phyloP scores from a whole-genome alignment of 1,284 basidiomycete genomes.

The Kwoniella shivajii region DNA sequence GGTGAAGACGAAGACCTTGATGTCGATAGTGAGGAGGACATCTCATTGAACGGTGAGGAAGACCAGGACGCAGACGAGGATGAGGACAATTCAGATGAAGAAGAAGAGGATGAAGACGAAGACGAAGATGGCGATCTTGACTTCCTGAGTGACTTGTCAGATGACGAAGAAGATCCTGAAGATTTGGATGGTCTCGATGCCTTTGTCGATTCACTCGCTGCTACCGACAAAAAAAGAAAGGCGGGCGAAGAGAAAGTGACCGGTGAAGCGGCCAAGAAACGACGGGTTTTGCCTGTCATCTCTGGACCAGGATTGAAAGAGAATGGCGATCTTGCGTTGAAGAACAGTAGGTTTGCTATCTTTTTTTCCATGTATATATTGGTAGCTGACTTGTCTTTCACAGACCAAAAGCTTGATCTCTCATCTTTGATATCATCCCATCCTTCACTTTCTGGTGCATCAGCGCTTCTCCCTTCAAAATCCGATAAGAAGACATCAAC shows the following conservation, averaged over 20 bases:
- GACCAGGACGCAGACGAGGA: slow-evolving; percentile 46
- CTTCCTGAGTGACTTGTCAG: slow-evolving; percentile 60
- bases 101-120: slow-evolving; percentile 56
- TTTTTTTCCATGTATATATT: neutral
- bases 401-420: slow-evolving; percentile 52
- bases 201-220: slow-evolving; percentile 71
- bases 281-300: slow-evolving; percentile 52
- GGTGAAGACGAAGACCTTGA: slow-evolving; percentile 47
- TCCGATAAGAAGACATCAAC: slow-evolving; percentile 59
- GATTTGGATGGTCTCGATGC: slow-evolving; percentile 69
- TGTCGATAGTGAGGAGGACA: slow-evolving; percentile 56
- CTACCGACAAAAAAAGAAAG: slow-evolving; percentile 70
- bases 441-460: slow-evolving; percentile 63
- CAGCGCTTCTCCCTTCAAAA: slow-evolving; percentile 42
- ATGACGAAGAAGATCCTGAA: slow-evolving; percentile 58
- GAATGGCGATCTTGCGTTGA: slow-evolving; percentile 43
- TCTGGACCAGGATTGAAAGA: slow-evolving; percentile 43
- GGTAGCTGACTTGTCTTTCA: slow-evolving; percentile 11
- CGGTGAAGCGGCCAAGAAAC: slow-evolving; percentile 65
- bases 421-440: slow-evolving; percentile 61
- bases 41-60: slow-evolving; percentile 57
- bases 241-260: slow-evolving; percentile 68
- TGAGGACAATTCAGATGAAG: slow-evolving; percentile 55
- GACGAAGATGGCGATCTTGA: slow-evolving; percentile 56
- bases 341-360: slow-evolving; percentile 37